Evolutionary conservation across 495 filamentous ascomycete genomes (phyloP), one percentile per base, ranked within the genome.

Genomic region (Echria macrotheca): DNA sequence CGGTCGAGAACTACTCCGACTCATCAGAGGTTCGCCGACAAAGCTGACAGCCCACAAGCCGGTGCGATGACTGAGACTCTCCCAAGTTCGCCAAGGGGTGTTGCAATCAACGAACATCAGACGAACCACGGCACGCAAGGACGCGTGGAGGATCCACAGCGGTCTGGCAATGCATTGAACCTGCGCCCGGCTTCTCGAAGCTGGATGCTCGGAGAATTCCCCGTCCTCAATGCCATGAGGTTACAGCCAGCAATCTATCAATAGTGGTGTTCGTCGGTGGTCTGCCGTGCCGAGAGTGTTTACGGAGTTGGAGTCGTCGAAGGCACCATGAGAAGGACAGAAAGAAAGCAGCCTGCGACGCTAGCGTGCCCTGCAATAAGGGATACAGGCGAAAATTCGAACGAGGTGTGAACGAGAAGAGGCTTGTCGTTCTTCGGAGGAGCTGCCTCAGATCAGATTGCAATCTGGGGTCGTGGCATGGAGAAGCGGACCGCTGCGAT

Each of bases 141-240:
- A 48, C 14, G 22, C 33, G 45, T 29, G 45, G 24, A 21, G 24
- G 46, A 48, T 48, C 46, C 22, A 38, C 46, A 21, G 19, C 10
- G 12, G n/a, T 28, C 17, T 24, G 9, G 33, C 7, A 37, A 5
- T 41, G 47, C 47, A 50, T 50, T 23, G 31, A 50, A 29, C 25
- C 10, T 23, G 8, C 17, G 17, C 5, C 39, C 26, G 36, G 15
- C 26, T 24, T 43, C 28, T 42, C 15, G 32, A 29, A 25, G 46
- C 12, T 26, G 17, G n/a, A 10, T 40, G 22, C 19, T 39, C 46
- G 46, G 28, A 35, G 37, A 50, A 33, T 33, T 23, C 38, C 33
- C 47, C 47, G 47, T 43, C 26, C n/a, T 35, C 26, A 41, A 50
- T 50, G 47, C 47, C 47, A 43, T 50, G 28, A 48, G 22, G 47